A percentile compares a stretch with the other conserved stretches of the same genome.
Evolutionary conservation across 345 rosid species (phyloP).

Genomic region (Arabis alpina): DNA sequence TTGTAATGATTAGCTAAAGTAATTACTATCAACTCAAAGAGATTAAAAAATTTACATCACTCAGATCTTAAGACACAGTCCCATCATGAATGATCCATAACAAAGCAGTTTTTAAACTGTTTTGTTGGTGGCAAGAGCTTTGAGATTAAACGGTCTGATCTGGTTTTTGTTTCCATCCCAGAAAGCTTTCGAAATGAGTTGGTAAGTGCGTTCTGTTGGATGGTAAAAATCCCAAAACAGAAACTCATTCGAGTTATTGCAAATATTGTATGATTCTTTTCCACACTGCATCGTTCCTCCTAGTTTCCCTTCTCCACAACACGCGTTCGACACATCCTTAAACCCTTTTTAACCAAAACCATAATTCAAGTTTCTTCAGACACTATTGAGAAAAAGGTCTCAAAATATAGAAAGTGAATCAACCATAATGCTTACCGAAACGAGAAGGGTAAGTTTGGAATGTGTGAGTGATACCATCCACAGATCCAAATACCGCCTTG

Average conservation of each 20-base stretch:
- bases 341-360: conserved; percentile 44
- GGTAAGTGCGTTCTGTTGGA: conserved; percentile 59
- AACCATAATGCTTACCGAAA: conserved; percentile 47
- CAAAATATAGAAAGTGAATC: neutral
- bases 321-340: conserved; percentile 50
- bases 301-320: conserved; percentile 58
- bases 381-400: neutral
- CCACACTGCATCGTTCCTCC: conserved; percentile 64
- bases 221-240: conserved; percentile 75
- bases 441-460: conserved; percentile 51
- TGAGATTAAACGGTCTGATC: conserved; percentile 57
- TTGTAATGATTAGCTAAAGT: neutral
- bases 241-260: conserved; percentile 46
- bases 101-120: conserved; percentile 14
- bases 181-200: conserved; percentile 57
- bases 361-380: conserved; percentile 2
- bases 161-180: conserved; percentile 51
- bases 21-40: neutral
- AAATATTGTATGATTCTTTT: conserved; percentile 55
- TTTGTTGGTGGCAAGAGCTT: conserved; percentile 44
- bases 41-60: neutral
- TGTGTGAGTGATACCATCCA: conserved; percentile 53
- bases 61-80: neutral
- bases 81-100: neutral
- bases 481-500: conserved; percentile 54